Evolutionary conservation across 2,329 filamentous ascomycete species (phyloP), one percentile per base, ranked within the genome.

Genomic region (Paraphaeosphaeria sporulosa): DNA sequence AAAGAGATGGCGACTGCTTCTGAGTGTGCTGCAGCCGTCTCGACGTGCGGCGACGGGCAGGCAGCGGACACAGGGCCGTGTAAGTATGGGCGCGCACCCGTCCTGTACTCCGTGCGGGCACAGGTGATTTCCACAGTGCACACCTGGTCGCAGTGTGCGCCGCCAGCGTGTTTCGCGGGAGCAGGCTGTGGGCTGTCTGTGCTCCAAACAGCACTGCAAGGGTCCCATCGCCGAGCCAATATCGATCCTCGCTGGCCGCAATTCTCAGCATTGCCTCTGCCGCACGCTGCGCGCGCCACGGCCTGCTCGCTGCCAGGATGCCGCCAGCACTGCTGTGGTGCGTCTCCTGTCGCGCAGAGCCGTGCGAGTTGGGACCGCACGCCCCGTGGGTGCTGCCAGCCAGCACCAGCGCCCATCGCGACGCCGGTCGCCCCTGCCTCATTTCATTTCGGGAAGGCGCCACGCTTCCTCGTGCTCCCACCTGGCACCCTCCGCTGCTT

Each of bases 381-480:
- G 21, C 17, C 32, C 30, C 7, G 48, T n/a, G 27, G 19, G 27
- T 40, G n/a, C 38, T 34, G 38, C 38, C n/a, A 38, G 27, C 36
- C 52, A 53, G 38, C 25, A 27, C 25, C 25, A 27, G 25, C 25
- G 25, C 38, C 49, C 21, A 5, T 40, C 38, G 15, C n/a, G 38
- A 40, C 17, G 15, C 38, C 38, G 4, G 53, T 44, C 55, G 62
- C 40, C 50, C 51, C 57, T 57, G 59, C 46, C 46, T 42, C 49
- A 38, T 27, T 61, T 68, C 67, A 71, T 68, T 67, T 60, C 60
- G 48, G 51, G 63, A 65, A 64, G 63, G 62, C 63, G 61, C 63
- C 43, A 61, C 54, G 56, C 57, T 64, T 62, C 62, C 64, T 68
- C 62, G 61, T 61, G 58, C 64, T 55, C 55, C 62, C 64, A 59